phyloP scores from a whole-genome alignment of 768 basidiomycete species.

The Candolleomyces eurysporus region DNA sequence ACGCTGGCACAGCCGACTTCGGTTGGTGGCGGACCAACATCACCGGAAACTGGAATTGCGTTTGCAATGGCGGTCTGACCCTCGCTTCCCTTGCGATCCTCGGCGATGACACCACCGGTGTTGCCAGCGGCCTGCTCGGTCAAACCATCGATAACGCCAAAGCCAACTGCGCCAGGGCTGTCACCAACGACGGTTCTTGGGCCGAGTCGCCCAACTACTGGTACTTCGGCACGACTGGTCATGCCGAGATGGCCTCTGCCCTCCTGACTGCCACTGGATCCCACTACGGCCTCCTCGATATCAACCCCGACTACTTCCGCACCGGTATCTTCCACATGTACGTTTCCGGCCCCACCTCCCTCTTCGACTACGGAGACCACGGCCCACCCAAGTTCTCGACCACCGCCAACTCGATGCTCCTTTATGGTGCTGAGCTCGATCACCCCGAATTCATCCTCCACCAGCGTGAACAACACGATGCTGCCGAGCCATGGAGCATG shows the following conservation, averaged over 20 bases:
- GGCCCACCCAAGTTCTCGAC: constrained; percentile 95
- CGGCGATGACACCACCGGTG: constrained; percentile 75
- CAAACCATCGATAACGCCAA: constrained; percentile 74
- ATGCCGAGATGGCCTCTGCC: constrained; percentile 85
- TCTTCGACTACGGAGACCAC: constrained; percentile 82
- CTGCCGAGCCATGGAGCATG: constrained; percentile 83
- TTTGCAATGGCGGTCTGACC: constrained; percentile 89
- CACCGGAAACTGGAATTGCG: constrained; percentile 98
- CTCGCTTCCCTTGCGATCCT: constrained; percentile 89
- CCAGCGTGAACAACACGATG: constrained; percentile 88
- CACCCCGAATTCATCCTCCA: constrained; percentile 76
- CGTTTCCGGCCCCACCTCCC: constrained; percentile 75
- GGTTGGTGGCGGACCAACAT: constrained; percentile 81
- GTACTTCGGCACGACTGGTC: constrained; percentile 91
- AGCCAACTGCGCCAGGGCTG: constrained; percentile 66
- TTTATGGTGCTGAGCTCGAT: constrained; percentile 70
- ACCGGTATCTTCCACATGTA: constrained; percentile 93
- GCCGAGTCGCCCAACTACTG: constrained; percentile 92
- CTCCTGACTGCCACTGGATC: constrained; percentile 86
- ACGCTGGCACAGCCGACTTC: constrained; percentile 35
- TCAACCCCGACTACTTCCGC: constrained; percentile 66
- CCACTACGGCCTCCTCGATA: constrained; percentile 65
- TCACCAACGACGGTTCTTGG: constrained; percentile 83
- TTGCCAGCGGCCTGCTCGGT: constrained; percentile 62
- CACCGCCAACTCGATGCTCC: constrained; percentile 85